These are phyloP conservation scores for Excoecaria agallocha DNA, from an alignment of 345 rosid genomes.

Conservation along the genomic window DNA sequence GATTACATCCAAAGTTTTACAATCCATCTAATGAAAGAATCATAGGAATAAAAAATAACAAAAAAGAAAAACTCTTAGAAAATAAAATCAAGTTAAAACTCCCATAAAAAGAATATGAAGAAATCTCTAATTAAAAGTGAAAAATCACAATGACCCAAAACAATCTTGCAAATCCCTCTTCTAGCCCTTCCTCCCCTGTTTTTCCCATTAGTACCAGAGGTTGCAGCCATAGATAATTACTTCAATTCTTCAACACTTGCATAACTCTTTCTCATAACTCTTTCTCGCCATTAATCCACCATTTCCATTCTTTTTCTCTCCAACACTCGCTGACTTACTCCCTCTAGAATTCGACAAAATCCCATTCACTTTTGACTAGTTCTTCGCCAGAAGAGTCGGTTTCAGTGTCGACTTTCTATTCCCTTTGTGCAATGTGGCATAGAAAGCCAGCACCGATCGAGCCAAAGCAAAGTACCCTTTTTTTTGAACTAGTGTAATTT, in stretches of 20 bases:
- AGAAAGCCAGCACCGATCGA: constrained; percentile 82
- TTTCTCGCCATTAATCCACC: constrained; percentile 50
- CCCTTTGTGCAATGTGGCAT: constrained; percentile 63
- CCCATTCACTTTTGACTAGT: constrained; percentile 35
- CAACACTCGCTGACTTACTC: constrained; percentile 60
- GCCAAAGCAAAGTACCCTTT: constrained; percentile 48
- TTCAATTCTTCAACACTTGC: constrained; percentile 59
- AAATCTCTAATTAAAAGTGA: not conserved
- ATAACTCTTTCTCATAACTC: constrained; percentile 92
- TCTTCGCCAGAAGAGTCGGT: constrained; percentile 53
- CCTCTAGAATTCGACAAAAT: constrained; percentile 39
- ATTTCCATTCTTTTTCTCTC: constrained; percentile 46
- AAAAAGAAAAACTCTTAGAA: too few relatives aligned
- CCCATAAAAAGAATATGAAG: not conserved
- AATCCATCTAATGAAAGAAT: too few relatives aligned
- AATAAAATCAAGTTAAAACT: too few relatives aligned
- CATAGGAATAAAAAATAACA: too few relatives aligned
- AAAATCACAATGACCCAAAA: constrained; percentile 29
- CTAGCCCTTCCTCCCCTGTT: constrained; percentile 35
- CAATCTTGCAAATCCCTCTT: constrained; percentile 34
- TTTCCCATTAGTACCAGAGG: constrained; percentile 51
- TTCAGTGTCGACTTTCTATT: constrained; percentile 59
- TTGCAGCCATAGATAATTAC: constrained; percentile 50
- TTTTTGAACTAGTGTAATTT: constrained; percentile 23
- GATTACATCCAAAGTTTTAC: too few relatives aligned